These are phyloP conservation scores for Pugionium cornutum DNA, from an alignment of 345 rosid genomes.

Conservation along the genomic window DNA sequence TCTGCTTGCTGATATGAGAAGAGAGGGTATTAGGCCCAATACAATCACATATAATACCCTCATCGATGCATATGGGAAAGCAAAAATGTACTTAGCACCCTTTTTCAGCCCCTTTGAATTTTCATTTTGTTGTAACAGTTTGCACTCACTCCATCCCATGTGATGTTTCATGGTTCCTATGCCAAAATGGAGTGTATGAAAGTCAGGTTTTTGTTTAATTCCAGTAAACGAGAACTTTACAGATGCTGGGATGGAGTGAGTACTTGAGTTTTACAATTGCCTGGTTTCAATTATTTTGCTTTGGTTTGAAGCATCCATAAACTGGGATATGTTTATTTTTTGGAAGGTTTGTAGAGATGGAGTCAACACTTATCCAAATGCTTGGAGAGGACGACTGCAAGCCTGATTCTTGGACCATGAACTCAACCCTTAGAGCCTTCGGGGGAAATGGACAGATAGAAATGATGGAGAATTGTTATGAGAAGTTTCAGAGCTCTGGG, in stretches of 20 bases:
- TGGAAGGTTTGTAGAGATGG: constrained; percentile 89
- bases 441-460: constrained; percentile 78
- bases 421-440: constrained; percentile 86
- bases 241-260: constrained; percentile 18
- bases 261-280: constrained; percentile 27
- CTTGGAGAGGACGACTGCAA: constrained; percentile 60
- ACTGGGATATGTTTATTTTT: constrained; percentile 1
- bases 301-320: constrained; percentile 3
- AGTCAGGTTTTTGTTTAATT: not conserved
- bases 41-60: constrained; percentile 80
- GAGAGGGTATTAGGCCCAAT: constrained; percentile 67
- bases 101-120: not conserved
- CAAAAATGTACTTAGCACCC: constrained; percentile 56
- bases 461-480: constrained; percentile 91
- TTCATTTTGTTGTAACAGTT: constrained; percentile 6
- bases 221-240: not conserved
- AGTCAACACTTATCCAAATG: constrained; percentile 75
- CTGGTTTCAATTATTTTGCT: constrained; percentile 25
- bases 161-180: constrained; percentile 8
- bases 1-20: constrained; percentile 75
- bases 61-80: constrained; percentile 84
- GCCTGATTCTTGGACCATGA: constrained; percentile 96
- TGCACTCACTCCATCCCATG: constrained; percentile 11
- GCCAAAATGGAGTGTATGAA: not conserved
- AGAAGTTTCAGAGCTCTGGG: constrained; percentile 89